Evolutionary conservation across 164 flowering plant species (phyloP), one percentile per base, ranked within the genome.

Genomic region (Annona squamosa): DNA sequence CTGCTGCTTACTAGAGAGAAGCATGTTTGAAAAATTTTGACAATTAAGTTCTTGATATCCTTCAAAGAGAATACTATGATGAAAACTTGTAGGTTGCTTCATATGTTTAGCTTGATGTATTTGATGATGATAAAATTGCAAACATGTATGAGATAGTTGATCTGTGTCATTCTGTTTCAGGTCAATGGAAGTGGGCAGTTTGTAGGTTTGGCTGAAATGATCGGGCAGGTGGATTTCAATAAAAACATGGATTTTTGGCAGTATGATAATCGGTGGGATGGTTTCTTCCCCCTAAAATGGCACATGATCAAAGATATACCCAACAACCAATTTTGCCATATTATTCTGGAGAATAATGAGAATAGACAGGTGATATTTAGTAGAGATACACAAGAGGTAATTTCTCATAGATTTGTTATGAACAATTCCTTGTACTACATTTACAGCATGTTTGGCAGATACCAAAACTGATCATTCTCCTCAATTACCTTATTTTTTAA

Each of bases 361-460:
- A 83, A 86, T 73, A 85, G 73, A 68, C 69, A 90, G 65, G 95
- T 92, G 7, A 89, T 95, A 5, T 71, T 73, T 48, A 87, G 83
- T 71, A 81, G 92, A 80, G 97, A 90, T 74, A 89, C 95, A 4
- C 97, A 92, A 68, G 96, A 89, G 97, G 94, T 92, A 87, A 48
- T 45, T 44, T 42, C 18, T 52, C 52, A n/a, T 1, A 46, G 16
- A 41, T 42, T 17, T 26, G 41, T 17, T 5, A 10, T 62, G 13
- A 13, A 62, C n/a, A 13, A 1, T 66, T 43, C 45, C 13, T 13
- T 66, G 42, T 1, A 10, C 68, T 10, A 41, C 45, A 12, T 7
- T 43, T 52, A 2, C 59, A 26, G 37, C 37, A 26, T 26, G 37
- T 26, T 26, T 26, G 37, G 37, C 37, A 26, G 37, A 26, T 26